Evolutionary conservation across 306 rosid genomes (phyloP), one percentile per base, ranked within the genome.

Genomic region (Gastrolobium bilobum): DNA sequence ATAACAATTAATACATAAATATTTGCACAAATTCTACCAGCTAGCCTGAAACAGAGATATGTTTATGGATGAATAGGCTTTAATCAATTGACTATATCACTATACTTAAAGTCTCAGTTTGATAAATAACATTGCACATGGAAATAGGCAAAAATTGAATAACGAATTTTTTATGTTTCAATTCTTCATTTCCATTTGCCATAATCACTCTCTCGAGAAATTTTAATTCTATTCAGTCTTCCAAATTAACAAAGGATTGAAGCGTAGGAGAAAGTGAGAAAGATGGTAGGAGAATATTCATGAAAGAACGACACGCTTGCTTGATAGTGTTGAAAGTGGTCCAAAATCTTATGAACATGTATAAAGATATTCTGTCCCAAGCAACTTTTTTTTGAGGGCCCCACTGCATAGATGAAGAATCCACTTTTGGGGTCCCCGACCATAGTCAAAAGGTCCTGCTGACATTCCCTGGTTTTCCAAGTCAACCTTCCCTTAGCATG

Each of bases 361-460:
- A 10, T 11, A 81, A 77, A 82, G 87, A 76, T 71, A 85, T 85
- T 85, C 85, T 67, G 30, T 67, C 31, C 43, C 66, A 77, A 66
- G 57, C 83, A 51, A 48, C 81, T 77, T 81, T 77, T 47, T 48
- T 44, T 47, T 3, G 2, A 33, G 58, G 54, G 57, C 72, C 83
- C 82, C 66, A 81, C 82, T 68, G 79, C 85, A 79, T 56, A 79
- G 73, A 71, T 13, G 58, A 79, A 26, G 90, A 86, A 84, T 86
- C 89, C 61, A 30, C 46, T 46, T 5, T 68, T 44, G 59, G 77
- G 71, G 83, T 35, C 73, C 54, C 47, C 82, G 51, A 53, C 70
- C 68, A 2, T 40, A 69, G 85, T 78, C 90, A 84, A 88, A 91
- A 81, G 60, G 56, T 87, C 70, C 39, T 79, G 78, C 73, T 82